Percentiles rank a stretch among this genome's conserved stretches.
phyloP scores from a whole-genome alignment of 108 stramenopile genomes.

The Parmales sp. region DNA sequence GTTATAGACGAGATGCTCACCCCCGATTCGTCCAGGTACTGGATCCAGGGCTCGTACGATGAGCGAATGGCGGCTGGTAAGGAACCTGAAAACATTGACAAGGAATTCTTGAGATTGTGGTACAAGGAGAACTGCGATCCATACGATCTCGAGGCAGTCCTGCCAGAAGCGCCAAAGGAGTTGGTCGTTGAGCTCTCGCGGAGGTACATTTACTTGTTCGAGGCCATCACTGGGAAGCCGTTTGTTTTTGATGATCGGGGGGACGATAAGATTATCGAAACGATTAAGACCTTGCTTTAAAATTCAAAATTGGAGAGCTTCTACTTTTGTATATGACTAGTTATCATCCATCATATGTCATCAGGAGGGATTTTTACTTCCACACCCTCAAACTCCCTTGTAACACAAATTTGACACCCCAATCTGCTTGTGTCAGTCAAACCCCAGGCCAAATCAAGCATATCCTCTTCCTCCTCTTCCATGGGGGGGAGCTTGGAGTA shows the following conservation, averaged over 20 bases:
- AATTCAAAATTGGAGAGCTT: too few species aligned
- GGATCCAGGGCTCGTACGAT: constrained; percentile 80
- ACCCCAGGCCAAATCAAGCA: constrained; percentile 96
- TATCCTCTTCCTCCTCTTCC: constrained; percentile 92
- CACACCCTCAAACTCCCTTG: constrained; percentile 74
- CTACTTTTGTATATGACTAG: too few species aligned
- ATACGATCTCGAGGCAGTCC: constrained; percentile 68
- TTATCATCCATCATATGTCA: constrained; percentile 27
- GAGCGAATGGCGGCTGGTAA: constrained; percentile 64
- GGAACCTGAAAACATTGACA: constrained; percentile 97
- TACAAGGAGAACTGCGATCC: constrained; percentile 93
- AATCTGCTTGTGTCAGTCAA: constrained; percentile 89
- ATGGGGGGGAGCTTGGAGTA: constrained; percentile 76
- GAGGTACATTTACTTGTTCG: constrained; percentile 88
- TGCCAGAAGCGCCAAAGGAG: constrained; percentile 90
- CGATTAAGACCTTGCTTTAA: too few species aligned
- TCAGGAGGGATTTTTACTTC: constrained; percentile 84
- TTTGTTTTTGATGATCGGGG: constrained; percentile 57
- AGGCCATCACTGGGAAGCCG: constrained; percentile 83
- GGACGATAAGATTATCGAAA: constrained; percentile 45
- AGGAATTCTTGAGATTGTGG: constrained; percentile 96
- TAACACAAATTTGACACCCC: constrained; percentile 92
- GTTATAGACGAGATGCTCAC: constrained; percentile 97
- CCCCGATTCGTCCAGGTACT: constrained; percentile 95
- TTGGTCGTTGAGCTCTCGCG: constrained; percentile 87